A percentile compares a stretch with the other conserved stretches of the same genome.
These are phyloP conservation scores for Fusarium nurragi DNA, from an alignment of 2,329 filamentous ascomycete species.

Conservation along the genomic window DNA sequence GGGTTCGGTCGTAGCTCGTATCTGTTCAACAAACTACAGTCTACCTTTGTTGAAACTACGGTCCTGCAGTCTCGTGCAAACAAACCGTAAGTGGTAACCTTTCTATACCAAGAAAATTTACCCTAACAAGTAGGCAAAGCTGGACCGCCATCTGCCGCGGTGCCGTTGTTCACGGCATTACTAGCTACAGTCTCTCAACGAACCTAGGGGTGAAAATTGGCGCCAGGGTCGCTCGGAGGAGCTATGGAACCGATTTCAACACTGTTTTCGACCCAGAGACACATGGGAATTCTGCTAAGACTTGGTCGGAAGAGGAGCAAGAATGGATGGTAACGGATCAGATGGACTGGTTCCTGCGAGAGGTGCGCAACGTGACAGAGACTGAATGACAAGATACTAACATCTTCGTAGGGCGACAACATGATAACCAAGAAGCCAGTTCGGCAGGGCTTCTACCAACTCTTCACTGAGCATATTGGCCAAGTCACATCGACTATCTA, in stretches of 20 bases:
- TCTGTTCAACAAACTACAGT: conserved; percentile 38
- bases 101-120: fast-evolving
- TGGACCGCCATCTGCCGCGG: conserved; percentile 51
- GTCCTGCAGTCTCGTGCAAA: conserved; percentile 47
- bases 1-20: conserved; percentile 51
- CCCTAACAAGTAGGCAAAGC: conserved; percentile 14
- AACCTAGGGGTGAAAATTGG: conserved; percentile 17
- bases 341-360: conserved; percentile 45
- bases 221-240: conserved; percentile 43
- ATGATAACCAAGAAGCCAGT: conserved; percentile 10
- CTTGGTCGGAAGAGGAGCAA: background rate
- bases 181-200: background rate
- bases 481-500: background rate
- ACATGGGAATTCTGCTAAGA: conserved; percentile 19
- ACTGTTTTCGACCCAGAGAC: background rate
- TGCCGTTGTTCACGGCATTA: conserved; percentile 45
- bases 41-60: background rate
- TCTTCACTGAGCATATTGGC: fast-evolving
- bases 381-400: background rate
- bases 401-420: conserved; percentile 12
- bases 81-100: conserved; percentile 47
- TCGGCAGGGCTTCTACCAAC: fast-evolving
- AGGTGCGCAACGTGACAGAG: conserved; percentile 22
- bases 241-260: conserved; percentile 34
- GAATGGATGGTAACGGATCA: conserved; percentile 19